Percentiles rank a stretch among this genome's conserved stretches.
Evolutionary conservation across 129 eudicot species (phyloP).

Genomic region (Pulicaria dysenterica): DNA sequence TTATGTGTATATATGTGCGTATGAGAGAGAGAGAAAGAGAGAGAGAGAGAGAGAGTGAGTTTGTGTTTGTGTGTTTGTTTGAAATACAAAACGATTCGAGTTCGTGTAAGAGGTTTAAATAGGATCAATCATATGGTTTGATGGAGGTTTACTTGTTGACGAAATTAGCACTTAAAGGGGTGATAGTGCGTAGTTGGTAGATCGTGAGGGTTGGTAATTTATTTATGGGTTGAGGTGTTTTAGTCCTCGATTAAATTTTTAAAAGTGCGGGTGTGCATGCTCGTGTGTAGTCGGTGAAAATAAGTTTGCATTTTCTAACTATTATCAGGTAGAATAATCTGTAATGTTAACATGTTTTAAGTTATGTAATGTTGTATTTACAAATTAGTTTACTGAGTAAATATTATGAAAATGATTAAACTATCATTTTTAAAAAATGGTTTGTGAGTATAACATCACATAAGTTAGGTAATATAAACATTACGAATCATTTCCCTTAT

Average conservation of each 20-base stretch:
- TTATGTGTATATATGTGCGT: background rate
- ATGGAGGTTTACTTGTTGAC: slow-evolving; percentile 24
- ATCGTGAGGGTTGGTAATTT: background rate
- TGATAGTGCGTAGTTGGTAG: background rate
- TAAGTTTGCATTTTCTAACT: no score
- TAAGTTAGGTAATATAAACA: no score
- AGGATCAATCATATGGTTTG: background rate
- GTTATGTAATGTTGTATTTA: no score
- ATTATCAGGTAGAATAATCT: no score
- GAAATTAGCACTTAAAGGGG: slow-evolving; percentile 11
- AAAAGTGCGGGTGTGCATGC: slow-evolving; percentile 25
- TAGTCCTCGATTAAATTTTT: slow-evolving; percentile 12
- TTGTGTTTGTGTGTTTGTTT: no score
- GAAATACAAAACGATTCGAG: slow-evolving; percentile 8
- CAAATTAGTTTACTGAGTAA: no score
- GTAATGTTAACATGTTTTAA: no score
- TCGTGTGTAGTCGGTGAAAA: slow-evolving; percentile 18
- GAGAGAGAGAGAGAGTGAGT: no score
- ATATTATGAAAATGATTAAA: no score
- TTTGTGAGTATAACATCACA: no score
- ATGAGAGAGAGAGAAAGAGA: background rate
- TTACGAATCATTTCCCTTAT: no score
- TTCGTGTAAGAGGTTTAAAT: background rate
- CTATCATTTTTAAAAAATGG: no score
- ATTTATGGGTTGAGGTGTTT: background rate